Evolutionary conservation across 768 basidiomycete genomes (phyloP).

Genomic region (Mycena vulgaris): DNA sequence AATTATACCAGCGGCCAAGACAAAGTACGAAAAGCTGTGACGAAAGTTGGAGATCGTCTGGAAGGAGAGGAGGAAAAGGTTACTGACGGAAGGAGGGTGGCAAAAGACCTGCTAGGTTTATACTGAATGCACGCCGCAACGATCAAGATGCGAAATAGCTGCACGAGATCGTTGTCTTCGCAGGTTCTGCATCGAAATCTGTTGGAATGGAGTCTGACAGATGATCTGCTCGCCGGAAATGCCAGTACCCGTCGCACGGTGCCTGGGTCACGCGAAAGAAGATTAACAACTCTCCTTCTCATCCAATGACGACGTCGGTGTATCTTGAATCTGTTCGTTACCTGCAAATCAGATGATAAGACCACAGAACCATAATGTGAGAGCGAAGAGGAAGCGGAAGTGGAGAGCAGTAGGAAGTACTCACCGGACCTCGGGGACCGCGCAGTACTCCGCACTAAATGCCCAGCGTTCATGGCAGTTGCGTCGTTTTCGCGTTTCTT

Average conservation of each 20-base stretch:
- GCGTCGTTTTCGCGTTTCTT: background rate
- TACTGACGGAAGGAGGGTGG: constrained; percentile 11
- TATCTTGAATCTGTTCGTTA: constrained; percentile 1
- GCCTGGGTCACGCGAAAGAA: constrained; percentile 1
- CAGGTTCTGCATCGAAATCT: constrained; percentile 1
- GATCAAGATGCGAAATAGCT: constrained; percentile 13
- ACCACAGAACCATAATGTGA: constrained; percentile 1
- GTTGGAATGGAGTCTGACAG: constrained; percentile 11
- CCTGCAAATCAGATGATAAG: constrained; percentile 1
- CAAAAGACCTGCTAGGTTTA: constrained; percentile 17
- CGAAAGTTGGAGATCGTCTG: constrained; percentile 5
- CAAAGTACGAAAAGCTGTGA: constrained; percentile 13
- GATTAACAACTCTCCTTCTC: constrained; percentile 10
- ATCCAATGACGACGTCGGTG: background rate
- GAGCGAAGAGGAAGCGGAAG: background rate
- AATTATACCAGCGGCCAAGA: constrained; percentile 23
- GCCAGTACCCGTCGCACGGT: background rate
- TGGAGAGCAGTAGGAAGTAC: constrained; percentile 2
- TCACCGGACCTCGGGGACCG: constrained; percentile 1
- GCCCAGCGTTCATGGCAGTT: constrained; percentile 13
- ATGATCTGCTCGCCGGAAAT: constrained; percentile 10
- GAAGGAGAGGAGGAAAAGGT: constrained; percentile 16
- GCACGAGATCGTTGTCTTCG: constrained; percentile 3
- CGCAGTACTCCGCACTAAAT: constrained; percentile 10
- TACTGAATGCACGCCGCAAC: constrained; percentile 16